Conservation (phyloP, 768 basidiomycete species). For the Pisolithus tinctorius region DNA sequence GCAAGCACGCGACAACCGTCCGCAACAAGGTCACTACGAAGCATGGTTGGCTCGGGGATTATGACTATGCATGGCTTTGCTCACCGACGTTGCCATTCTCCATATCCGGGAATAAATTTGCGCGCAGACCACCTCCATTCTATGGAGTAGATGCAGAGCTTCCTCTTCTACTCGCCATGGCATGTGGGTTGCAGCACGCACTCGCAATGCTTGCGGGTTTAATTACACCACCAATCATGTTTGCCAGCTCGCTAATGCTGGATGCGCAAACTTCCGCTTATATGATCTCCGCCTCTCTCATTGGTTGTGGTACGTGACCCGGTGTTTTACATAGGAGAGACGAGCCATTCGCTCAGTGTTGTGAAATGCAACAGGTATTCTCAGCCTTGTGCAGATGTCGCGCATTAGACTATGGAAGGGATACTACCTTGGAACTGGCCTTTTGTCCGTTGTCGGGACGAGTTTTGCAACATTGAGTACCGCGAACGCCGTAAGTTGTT, state of each 20-base stretch:
- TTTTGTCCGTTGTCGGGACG: constrained; percentile 76
- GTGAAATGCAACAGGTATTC: constrained; percentile 43
- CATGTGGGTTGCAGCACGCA: constrained; percentile 68
- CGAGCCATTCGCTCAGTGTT: not conserved
- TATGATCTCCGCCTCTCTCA: constrained; percentile 76
- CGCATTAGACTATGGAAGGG: constrained; percentile 51
- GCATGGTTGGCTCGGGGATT: constrained; percentile 80
- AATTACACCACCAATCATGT: constrained; percentile 80
- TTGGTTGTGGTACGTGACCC: constrained; percentile 56
- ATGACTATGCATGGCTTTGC: constrained; percentile 73
- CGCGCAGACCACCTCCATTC: constrained; percentile 51
- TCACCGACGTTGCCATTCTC: constrained; percentile 60
- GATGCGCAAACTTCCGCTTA: constrained; percentile 58
- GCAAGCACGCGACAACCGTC: constrained; percentile 7
- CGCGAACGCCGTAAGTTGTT: constrained; percentile 49
- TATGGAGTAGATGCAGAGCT: constrained; percentile 68
- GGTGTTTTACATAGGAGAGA: not conserved
- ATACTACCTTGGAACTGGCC: constrained; percentile 73
- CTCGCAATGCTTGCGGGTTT: constrained; percentile 80
- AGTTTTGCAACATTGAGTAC: constrained; percentile 76
- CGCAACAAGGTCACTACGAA: constrained; percentile 38
- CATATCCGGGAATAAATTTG: constrained; percentile 22
- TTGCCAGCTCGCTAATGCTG: constrained; percentile 56
- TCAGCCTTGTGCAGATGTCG: constrained; percentile 77
- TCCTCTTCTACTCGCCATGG: constrained; percentile 65